phyloP scores from a whole-genome alignment of 139 green algal species.

The Tetraselmis chui region DNA sequence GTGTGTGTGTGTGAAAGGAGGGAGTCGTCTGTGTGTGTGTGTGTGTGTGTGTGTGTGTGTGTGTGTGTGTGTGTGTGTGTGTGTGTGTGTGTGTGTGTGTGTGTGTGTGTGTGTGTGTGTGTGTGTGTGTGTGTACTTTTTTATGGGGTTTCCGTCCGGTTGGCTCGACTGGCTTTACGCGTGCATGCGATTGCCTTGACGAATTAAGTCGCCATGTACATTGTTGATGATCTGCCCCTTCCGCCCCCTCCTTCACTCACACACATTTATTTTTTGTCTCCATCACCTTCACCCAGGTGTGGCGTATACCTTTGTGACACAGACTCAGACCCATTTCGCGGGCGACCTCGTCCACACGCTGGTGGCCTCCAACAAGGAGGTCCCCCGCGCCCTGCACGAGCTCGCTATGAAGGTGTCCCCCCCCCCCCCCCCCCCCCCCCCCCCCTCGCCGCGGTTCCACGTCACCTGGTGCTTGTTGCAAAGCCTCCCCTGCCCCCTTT shows the following conservation, averaged over 20 bases:
- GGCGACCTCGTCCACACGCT: slow-evolving; percentile 65
- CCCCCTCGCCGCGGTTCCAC: neutral
- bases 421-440: no score
- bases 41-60: no score
- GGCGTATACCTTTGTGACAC: slow-evolving; percentile 25
- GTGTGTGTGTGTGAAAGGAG: no score
- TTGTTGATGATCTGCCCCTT: neutral
- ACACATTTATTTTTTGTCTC: neutral
- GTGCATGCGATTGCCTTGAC: neutral
- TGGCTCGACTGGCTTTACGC: neutral
- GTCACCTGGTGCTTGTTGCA: neutral
- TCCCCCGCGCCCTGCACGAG: slow-evolving; percentile 53
- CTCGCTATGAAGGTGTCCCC: slow-evolving; percentile 52
- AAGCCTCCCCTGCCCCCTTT: neutral
- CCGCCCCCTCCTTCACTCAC: neutral
- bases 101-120: no score
- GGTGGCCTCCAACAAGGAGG: slow-evolving; percentile 59
- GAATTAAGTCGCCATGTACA: neutral
- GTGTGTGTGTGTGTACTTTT: no score
- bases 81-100: no score
- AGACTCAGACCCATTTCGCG: slow-evolving; percentile 20
- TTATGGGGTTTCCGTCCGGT: no score
- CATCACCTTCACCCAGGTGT: neutral
- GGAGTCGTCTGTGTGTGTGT: no score
- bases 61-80: no score